A percentile compares a stretch with the other conserved stretches of the same genome.
These are phyloP conservation scores for Chamaecyparis obtusa DNA, from an alignment of 75 land plant species.

Conservation along the genomic window DNA sequence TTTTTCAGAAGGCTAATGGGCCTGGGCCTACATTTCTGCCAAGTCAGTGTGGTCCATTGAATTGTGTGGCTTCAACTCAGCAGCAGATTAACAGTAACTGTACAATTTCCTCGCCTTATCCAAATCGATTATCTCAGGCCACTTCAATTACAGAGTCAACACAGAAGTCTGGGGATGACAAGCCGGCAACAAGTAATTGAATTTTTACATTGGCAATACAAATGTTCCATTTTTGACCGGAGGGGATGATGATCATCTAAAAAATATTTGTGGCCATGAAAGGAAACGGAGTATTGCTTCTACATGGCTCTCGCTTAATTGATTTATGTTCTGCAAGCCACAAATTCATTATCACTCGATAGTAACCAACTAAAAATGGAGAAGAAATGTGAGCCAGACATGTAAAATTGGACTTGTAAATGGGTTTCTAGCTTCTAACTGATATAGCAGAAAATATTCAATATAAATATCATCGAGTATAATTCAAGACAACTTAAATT, in stretches of 20 bases:
- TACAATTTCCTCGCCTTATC: neutral
- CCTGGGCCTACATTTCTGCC: constrained; percentile 1
- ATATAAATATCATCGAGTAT: neutral
- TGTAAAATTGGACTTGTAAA: neutral
- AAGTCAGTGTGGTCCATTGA: constrained; percentile 3
- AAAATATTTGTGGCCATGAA: neutral
- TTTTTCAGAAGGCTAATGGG: neutral
- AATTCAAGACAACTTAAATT: neutral
- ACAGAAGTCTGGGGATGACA: neutral
- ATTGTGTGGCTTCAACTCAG: neutral
- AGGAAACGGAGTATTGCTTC: neutral
- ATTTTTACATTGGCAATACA: neutral
- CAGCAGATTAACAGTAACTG: constrained; percentile 11
- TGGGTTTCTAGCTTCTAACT: neutral
- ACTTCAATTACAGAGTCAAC: neutral
- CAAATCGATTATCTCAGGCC: neutral
- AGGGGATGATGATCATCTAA: neutral
- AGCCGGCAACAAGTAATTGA: constrained; percentile 1
- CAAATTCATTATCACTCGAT: neutral
- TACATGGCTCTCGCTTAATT: neutral
- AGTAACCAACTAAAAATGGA: neutral
- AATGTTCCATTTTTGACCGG: neutral
- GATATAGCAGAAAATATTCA: neutral
- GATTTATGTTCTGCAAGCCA: neutral
- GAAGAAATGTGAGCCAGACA: neutral